Evolutionary conservation across 441 rosid genomes (phyloP).

Genomic region (Viola pubescens): DNA sequence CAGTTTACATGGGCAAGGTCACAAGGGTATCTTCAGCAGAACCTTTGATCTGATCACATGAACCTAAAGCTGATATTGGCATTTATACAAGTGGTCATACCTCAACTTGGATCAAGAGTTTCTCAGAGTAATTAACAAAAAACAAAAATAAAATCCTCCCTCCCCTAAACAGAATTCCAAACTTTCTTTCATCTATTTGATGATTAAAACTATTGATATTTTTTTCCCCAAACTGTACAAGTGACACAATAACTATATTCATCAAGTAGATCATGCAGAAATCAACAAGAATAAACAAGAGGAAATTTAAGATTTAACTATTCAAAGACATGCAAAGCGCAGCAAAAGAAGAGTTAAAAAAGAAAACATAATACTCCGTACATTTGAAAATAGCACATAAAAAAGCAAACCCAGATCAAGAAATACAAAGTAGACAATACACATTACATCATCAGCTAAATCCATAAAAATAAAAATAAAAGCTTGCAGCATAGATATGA

Average conservation of each 20-base stretch:
- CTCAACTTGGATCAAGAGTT: too few relatives aligned
- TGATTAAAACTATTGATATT: background rate
- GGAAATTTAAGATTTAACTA: too few relatives aligned
- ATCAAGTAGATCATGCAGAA: constrained; percentile 9
- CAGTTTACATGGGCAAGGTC: too few relatives aligned
- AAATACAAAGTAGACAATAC: too few relatives aligned
- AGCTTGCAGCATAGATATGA: background rate
- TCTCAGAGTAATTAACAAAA: background rate
- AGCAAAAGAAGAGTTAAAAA: constrained; percentile 7
- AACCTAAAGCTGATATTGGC: too few relatives aligned
- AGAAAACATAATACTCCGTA: constrained; percentile 6
- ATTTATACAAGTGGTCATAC: too few relatives aligned
- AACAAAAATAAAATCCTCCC: constrained; percentile 1
- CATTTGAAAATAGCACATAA: background rate
- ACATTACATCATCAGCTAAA: background rate
- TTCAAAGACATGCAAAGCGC: constrained; percentile 5
- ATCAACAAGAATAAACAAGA: too few relatives aligned
- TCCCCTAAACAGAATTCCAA: background rate
- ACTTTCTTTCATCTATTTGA: background rate
- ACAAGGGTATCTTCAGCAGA: too few relatives aligned
- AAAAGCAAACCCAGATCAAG: too few relatives aligned
- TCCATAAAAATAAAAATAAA: constrained; percentile 1
- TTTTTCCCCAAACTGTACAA: background rate
- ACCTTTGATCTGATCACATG: too few relatives aligned
- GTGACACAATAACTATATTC: background rate